Base-by-base conservation (phyloP, 208 protist genomes). In the Leishmania major region DNA sequence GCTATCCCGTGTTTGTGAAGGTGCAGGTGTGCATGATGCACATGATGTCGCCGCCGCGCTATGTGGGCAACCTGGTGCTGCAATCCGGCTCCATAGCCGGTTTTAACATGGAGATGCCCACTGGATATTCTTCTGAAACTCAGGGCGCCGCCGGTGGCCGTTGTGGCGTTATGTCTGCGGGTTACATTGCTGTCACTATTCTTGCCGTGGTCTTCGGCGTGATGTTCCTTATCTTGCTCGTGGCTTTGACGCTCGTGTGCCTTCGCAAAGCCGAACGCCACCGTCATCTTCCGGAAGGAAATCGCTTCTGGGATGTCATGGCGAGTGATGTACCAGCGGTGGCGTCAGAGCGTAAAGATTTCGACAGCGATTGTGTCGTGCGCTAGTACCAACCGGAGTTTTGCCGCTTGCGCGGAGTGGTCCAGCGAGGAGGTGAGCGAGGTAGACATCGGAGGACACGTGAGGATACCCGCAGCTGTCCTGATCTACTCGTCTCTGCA, bases 31-130 rank as follows among this genome's bases (percentile, higher is more conserved):
- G 82, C 77, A 53, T 43, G 43, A 84, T 73, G 69, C 40, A 37
- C 4, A 89, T 86, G 86, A 78, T 81, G 82, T 86, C 82, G 60
- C 86, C 86, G 31, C 59, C 76, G 5, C 53, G 59, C 47, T 79
- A 77, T n/a, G 80, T 86, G 19, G 85, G 85, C 60, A 83, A 72
- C 75, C 5, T 88, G 25, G 75, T 80, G n/a, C 53, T 79, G 59
- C 72, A 62, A 3, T 40, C 40, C n/a, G 67, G 74, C 71, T 37
- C 43, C 11, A 35, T 13, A 6, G 15, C 7, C 11, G 70, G 70
- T 28, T 74, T 74, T 31, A 60, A 35, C 49, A 69, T 4, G 49
- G 73, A 67, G 13, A 75, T 70, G 22, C 66, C 73, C 25, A 75
- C 64, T 25, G 80, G 74, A 2, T 62, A 31, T 22, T 51, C 8